A percentile compares a stretch with the other conserved stretches of the same genome.
Conservation (phyloP, 176 grass and related monocot genomes). For the Lolium multiflorum region DNA sequence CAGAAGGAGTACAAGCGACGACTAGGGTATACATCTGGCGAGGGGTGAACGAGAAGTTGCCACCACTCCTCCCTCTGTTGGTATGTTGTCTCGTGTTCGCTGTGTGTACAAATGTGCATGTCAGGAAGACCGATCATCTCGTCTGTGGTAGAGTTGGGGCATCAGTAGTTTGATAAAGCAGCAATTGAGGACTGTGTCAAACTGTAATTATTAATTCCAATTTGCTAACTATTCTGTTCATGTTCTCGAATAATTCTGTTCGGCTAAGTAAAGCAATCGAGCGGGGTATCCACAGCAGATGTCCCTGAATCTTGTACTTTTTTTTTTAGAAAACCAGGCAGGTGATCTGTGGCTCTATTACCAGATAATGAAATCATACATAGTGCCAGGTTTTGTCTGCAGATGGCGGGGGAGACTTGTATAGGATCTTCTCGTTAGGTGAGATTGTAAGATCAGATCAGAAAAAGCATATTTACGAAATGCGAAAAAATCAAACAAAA, state of each 20-base stretch:
- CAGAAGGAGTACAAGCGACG: conserved; percentile 71
- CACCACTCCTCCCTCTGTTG: not conserved
- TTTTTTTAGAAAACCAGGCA: no score
- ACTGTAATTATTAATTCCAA: conserved; percentile 45
- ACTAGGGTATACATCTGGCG: conserved; percentile 45
- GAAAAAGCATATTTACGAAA: no score
- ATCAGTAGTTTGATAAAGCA: conserved; percentile 41
- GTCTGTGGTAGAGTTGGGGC: conserved; percentile 41
- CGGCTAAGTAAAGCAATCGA: not conserved
- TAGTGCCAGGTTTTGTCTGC: no score
- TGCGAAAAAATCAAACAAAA: no score
- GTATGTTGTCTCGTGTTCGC: conserved; percentile 32
- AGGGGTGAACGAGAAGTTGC: conserved; percentile 28
- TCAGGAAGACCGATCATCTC: conserved; percentile 26
- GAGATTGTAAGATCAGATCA: no score
- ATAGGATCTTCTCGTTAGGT: no score
- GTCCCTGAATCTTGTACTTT: not conserved
- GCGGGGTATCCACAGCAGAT: not conserved
- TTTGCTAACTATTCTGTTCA: conserved; percentile 35
- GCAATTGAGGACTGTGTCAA: conserved; percentile 32
- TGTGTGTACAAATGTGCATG: conserved; percentile 45
- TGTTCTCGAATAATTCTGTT: conserved; percentile 30
- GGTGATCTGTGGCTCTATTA: no score
- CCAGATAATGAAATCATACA: no score
- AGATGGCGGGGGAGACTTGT: no score